Evolutionary conservation across 2,329 filamentous ascomycete genomes (phyloP).

Genomic region (Xylariales sp.): DNA sequence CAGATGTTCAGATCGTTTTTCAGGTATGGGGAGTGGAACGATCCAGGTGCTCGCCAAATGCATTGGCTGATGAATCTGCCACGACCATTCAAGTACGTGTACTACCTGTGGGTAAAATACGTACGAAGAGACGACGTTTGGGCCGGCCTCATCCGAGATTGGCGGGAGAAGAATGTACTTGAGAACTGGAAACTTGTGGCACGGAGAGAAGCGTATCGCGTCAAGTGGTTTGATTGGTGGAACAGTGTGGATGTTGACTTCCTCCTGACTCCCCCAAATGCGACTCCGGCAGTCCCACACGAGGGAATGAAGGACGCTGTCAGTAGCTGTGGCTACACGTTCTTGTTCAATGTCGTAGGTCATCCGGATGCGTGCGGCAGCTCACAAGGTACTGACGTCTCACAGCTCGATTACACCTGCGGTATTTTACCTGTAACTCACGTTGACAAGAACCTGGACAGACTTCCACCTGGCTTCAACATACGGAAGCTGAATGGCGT

Average conservation of each 20-base stretch:
- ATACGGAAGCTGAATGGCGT: conserved; percentile 69
- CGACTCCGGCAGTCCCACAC: conserved; percentile 83
- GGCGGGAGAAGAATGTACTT: conserved; percentile 66
- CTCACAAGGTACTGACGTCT: conserved; percentile 9
- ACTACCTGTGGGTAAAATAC: conserved; percentile 87
- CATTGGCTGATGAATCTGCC: conserved; percentile 69
- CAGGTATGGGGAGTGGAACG: conserved; percentile 72
- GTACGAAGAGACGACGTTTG: conserved; percentile 70
- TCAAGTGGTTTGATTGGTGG: conserved; percentile 83
- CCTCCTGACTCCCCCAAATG: conserved; percentile 79
- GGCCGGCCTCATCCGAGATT: conserved; percentile 71
- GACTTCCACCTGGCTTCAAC: conserved; percentile 57
- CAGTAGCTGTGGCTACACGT: conserved; percentile 86
- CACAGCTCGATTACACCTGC: conserved; percentile 74
- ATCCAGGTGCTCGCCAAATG: conserved; percentile 73
- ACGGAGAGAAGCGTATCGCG: conserved; percentile 72
- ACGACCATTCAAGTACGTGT: conserved; percentile 71
- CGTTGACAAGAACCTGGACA: conserved; percentile 66
- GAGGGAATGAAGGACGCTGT: conserved; percentile 81
- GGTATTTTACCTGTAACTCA: conserved; percentile 83
- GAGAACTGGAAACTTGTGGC: conserved; percentile 81
- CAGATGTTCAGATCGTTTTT: conserved; percentile 74
- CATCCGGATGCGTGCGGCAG: not conserved
- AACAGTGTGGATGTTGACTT: conserved; percentile 68
- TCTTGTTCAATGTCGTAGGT: conserved; percentile 80